Evolutionary conservation across 306 rosid species (phyloP), one percentile per base, ranked within the genome.

Genomic region (Prunus salicina): DNA sequence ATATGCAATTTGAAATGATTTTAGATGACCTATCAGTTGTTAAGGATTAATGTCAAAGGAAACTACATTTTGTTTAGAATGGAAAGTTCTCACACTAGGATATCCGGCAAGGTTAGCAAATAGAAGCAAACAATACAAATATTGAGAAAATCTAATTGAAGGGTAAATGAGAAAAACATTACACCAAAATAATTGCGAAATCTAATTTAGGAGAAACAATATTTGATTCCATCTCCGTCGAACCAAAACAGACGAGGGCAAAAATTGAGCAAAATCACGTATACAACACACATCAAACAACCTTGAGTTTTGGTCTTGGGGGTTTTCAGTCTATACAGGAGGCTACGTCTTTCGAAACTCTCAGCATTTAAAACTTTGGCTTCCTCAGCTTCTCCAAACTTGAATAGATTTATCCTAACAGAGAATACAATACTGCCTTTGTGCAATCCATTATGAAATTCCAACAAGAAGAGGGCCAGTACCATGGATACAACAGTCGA

Each of bases 381-480:
- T 65, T 86, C 27, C 76, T 55, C 64, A 89, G 78, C 87, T 81
- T 89, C 60, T 79, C 90, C 88, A 88, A 88, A 38, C 80, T 53
- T 50, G 98, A 88, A 79, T 84, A 83, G 66, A 95, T 66, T 68
- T 91, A 24, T 69, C 90, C 64, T 56, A 89, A 52, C 76, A 92
- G 53, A 56, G 97, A 90, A 69, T 70, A 79, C 67, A 88, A 79
- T 20, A 96, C 67, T 0, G 93, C 82, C 79, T 78, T 80, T 53
- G 91, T 47, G 77, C 97, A 92, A 12, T 89, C 78, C 67, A 79
- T 62, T 24, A 83, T 49, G 55, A 96, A 85, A 83, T 91, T 92
- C 96, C 98, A 92, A 88, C 99, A 92, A 19, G 99, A 95, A 50
- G 93, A 87, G 18, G 98, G 99, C 98, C 98, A 96, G 77, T 92